Percentiles rank a stretch among this genome's conserved stretches.
Evolutionary conservation across 2,329 filamentous ascomycete species (phyloP).

Genomic region (Talaromyces sp.): DNA sequence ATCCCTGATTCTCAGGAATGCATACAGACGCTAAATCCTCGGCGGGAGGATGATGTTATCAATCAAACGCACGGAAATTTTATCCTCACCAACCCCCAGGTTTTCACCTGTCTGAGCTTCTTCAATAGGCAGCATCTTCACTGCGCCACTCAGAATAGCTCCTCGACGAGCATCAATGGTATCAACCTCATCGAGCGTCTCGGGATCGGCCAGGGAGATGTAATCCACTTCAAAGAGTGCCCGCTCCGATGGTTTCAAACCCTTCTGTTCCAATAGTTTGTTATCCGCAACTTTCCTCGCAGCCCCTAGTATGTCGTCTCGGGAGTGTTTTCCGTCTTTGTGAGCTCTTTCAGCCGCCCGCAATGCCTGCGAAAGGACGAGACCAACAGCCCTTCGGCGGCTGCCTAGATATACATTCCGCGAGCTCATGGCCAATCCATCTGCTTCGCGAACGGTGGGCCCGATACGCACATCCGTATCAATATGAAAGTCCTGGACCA

Average conservation of each 20-base stretch:
- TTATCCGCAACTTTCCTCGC: conserved; percentile 58
- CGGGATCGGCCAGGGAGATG: conserved; percentile 80
- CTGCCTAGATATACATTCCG: conserved; percentile 87
- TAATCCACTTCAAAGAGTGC: conserved; percentile 83
- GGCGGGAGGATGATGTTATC: conserved; percentile 75
- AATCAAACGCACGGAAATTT: conserved; percentile 77
- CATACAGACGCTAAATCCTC: not conserved
- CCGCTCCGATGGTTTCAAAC: conserved; percentile 55
- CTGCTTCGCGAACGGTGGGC: conserved; percentile 67
- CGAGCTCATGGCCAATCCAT: conserved; percentile 86
- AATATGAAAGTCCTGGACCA: conserved; percentile 84
- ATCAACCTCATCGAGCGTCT: conserved; percentile 73
- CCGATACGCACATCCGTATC: conserved; percentile 69
- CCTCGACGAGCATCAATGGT: conserved; percentile 64
- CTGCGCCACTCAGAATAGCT: conserved; percentile 80
- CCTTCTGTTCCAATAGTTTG: conserved; percentile 57
- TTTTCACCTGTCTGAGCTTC: conserved; percentile 65
- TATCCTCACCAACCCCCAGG: conserved; percentile 62
- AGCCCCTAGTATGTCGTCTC: conserved; percentile 65
- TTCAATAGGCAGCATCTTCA: conserved; percentile 83
- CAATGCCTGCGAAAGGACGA: conserved; percentile 66
- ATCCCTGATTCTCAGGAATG: not conserved
- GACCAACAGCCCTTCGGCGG: conserved; percentile 65
- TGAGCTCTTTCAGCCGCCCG: conserved; percentile 66
- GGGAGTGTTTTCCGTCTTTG: conserved; percentile 46